Base-by-base conservation (phyloP, 768 basidiomycete species). In the Boletus edulis region DNA sequence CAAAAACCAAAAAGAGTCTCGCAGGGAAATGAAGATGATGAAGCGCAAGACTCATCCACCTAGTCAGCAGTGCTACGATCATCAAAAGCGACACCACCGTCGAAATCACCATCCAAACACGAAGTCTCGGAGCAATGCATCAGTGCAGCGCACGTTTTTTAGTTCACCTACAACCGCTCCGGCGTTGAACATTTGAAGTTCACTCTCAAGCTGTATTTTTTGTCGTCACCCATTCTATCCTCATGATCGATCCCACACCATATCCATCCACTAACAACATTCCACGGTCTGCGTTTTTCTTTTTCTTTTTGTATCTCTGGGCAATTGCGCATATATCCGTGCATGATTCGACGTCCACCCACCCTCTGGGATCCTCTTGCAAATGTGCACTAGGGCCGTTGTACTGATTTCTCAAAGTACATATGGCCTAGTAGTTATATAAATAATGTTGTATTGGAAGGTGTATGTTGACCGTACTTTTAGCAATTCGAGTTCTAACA, bases 11-110 rank as follows among this genome's bases (percentile, higher is more conserved):
- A 86, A 84, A 67, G 87, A 89, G 72, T 71, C 79, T 58, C 76
- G 82, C 61, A 76, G 81, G 63, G 87, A 90, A 73, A 82, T 81
- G 65, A 87, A 85, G 73, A 75, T 81, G 70, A 72, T 80, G 66
- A 84, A 86, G 70, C 78, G 82, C 59, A 80, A 85, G 75, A 78
- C 73, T 70, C 76, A 75, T 65, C 75, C 73, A 60, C 67, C 80
- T 52, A 63, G 46, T 27, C 50, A 62, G 44, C 67, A 70, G 38
- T 69, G 71, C 44, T 68, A 75, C n/a, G 74, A 78, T 45, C 75
- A 76, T 47, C 75, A 74, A 48, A 76, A 79, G 41, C 77, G 75
- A 48, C 79, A 81, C 37, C 79, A 79, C 50, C 78, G 79, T 56
- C 73, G 77, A 44, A 84, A 83, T 59, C 78, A 81, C 62, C 81